Percentiles rank a stretch among this genome's conserved stretches.
phyloP scores from a whole-genome alignment of 192 early-diverging fungal genomes.

The Spinellus fusiger region DNA sequence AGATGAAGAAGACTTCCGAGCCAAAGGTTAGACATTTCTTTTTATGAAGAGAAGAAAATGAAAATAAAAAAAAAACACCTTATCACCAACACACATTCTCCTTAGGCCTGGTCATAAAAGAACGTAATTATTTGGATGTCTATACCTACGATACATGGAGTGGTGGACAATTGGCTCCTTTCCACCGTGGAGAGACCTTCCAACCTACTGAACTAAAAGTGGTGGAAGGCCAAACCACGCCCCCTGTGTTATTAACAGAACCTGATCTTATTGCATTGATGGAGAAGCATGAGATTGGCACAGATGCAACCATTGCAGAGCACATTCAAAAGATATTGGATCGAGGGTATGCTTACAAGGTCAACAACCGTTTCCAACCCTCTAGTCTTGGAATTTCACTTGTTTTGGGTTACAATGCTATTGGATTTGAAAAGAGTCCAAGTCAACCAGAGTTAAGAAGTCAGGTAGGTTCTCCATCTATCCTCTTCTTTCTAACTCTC shows the following conservation, averaged over 20 bases:
- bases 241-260: conserved; percentile 77
- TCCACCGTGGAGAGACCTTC: conserved; percentile 60
- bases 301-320: conserved; percentile 94
- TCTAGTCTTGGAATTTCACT: conserved; percentile 84
- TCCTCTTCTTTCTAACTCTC: background rate
- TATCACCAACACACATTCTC: background rate
- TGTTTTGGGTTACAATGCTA: conserved; percentile 79
- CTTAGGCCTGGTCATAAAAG: conserved; percentile 69
- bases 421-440: conserved; percentile 82
- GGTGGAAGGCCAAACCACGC: conserved; percentile 55
- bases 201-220: conserved; percentile 63
- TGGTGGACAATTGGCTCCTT: conserved; percentile 66
- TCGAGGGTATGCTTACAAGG: conserved; percentile 79
- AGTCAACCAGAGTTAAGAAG: conserved; percentile 83
- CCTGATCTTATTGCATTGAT: conserved; percentile 83
- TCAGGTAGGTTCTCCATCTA: conserved; percentile 38
- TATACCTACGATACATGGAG: conserved; percentile 91
- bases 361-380: conserved; percentile 53
- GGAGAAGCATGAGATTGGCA: conserved; percentile 93
- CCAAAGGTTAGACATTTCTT: too few species aligned
- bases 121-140: conserved; percentile 88
- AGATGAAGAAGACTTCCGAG: conserved; percentile 67
- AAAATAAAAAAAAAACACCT: background rate
- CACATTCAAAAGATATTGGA: conserved; percentile 93
- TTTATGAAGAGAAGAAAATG: background rate